Percentiles rank a stretch among this genome's conserved stretches.
Conservation (phyloP, 2,329 filamentous ascomycete genomes). For the Epichloe bromicola region DNA sequence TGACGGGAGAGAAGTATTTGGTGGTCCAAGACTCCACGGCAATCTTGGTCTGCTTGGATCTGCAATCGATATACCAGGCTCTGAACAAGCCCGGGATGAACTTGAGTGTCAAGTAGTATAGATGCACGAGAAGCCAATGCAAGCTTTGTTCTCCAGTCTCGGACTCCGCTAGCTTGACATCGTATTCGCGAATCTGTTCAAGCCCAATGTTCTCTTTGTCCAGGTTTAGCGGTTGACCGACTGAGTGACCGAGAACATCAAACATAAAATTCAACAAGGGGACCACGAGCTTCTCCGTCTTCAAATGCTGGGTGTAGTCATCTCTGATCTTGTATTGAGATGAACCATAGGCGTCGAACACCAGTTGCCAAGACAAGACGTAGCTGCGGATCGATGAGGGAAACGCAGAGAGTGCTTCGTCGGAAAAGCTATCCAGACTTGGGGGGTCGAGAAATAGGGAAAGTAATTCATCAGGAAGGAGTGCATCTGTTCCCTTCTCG, state of each 20-base stretch:
- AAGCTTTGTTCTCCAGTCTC: slow-evolving; percentile 59
- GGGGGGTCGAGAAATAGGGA: slow-evolving; percentile 75
- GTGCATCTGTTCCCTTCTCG: slow-evolving; percentile 33
- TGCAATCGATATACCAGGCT: slow-evolving; percentile 71
- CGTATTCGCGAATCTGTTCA: slow-evolving; percentile 42
- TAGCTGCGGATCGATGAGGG: slow-evolving; percentile 64
- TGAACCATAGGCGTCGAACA: slow-evolving; percentile 73
- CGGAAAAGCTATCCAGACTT: slow-evolving; percentile 51
- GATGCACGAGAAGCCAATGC: slow-evolving; percentile 71
- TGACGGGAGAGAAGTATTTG: slow-evolving; percentile 63
- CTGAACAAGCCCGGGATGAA: slow-evolving; percentile 70
- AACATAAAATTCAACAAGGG: slow-evolving; percentile 69
- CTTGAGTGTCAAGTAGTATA: slow-evolving; percentile 73
- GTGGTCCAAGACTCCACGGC: slow-evolving; percentile 77
- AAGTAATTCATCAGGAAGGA: slow-evolving; percentile 70
- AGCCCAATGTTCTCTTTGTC: slow-evolving; percentile 50
- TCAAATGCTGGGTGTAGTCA: slow-evolving; percentile 69
- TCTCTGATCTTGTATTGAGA: slow-evolving; percentile 72
- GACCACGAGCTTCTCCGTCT: slow-evolving; percentile 53
- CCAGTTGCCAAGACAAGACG: slow-evolving; percentile 74
- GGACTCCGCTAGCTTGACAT: slow-evolving; percentile 36
- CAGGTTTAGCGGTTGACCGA: slow-evolving; percentile 60
- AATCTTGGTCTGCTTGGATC: slow-evolving; percentile 65
- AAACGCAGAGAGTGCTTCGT: slow-evolving; percentile 53
- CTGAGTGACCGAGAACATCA: slow-evolving; percentile 69